Evolutionary conservation across 2,329 filamentous ascomycete genomes (phyloP).

Genomic region (Alternaria novae-zelandiae): DNA sequence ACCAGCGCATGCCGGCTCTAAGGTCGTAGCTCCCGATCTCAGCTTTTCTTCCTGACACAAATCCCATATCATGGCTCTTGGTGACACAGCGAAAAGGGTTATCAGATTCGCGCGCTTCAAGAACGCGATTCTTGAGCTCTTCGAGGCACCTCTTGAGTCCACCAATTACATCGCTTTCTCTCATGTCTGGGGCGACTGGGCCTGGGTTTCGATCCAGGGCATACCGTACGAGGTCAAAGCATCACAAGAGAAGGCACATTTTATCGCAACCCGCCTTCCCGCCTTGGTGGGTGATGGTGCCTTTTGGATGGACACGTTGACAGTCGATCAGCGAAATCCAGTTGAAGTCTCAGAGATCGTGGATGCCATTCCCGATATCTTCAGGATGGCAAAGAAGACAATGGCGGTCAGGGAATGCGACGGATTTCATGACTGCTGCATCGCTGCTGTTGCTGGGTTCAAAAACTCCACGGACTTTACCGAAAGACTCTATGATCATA

Average conservation of each 20-base stretch:
- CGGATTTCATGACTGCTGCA: not conserved
- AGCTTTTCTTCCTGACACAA: not conserved
- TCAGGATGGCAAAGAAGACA: not conserved
- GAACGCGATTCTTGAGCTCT: not conserved
- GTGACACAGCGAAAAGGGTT: too few relatives aligned
- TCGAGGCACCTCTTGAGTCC: not conserved
- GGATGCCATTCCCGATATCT: not conserved
- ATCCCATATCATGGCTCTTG: not conserved
- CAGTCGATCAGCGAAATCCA: not conserved
- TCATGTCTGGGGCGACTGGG: not conserved
- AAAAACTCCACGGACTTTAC: accelerated
- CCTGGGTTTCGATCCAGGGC: not conserved
- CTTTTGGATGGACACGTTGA: not conserved
- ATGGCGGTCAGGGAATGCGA: not conserved
- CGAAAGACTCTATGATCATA: not conserved
- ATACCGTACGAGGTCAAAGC: not conserved
- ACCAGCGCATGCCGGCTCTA: not conserved
- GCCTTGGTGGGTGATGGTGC: not conserved
- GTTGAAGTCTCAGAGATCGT: not conserved
- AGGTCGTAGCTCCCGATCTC: not conserved
- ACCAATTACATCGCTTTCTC: not conserved
- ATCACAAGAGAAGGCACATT: not conserved
- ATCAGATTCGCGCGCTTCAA: not conserved
- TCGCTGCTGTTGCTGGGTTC: not conserved
- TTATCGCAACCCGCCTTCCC: not conserved